These are phyloP conservation scores for Nakataea oryzae DNA, from an alignment of 2,329 filamentous ascomycete genomes.

Conservation along the genomic window DNA sequence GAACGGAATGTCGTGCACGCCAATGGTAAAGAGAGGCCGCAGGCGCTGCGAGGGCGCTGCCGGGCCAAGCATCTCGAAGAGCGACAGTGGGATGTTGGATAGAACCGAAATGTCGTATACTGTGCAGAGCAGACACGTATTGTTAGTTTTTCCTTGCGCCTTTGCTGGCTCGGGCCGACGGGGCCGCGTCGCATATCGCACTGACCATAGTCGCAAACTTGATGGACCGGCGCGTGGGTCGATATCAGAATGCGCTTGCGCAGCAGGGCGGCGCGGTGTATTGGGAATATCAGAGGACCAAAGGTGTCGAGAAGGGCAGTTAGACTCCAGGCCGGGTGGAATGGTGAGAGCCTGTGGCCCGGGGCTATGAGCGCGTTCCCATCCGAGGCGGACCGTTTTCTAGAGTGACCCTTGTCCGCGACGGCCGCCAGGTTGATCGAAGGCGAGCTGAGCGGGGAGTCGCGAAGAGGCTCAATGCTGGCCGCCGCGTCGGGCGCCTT, in stretches of 20 bases:
- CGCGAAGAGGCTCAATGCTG: constrained; percentile 23
- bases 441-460: constrained; percentile 43
- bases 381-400: constrained; percentile 52
- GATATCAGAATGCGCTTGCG: constrained; percentile 84
- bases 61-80: constrained; percentile 57
- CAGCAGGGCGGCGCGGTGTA: constrained; percentile 77
- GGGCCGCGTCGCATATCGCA: not conserved
- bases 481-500: constrained; percentile 24
- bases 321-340: constrained; percentile 81
- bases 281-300: constrained; percentile 83
- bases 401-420: constrained; percentile 31
- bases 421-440: constrained; percentile 31
- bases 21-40: constrained; percentile 81
- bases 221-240: constrained; percentile 74
- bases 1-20: constrained; percentile 82
- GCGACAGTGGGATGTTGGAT: constrained; percentile 71
- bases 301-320: constrained; percentile 69
- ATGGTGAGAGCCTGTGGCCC: constrained; percentile 59
- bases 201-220: constrained; percentile 80
- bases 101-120: constrained; percentile 93
- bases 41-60: constrained; percentile 54
- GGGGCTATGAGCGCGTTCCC: constrained; percentile 45
- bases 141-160: not conserved
- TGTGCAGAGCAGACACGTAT: constrained; percentile 22
- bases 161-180: not conserved